Conservation (phyloP, 2,329 filamentous ascomycete genomes). For the Pestalotiopsis sp. region DNA sequence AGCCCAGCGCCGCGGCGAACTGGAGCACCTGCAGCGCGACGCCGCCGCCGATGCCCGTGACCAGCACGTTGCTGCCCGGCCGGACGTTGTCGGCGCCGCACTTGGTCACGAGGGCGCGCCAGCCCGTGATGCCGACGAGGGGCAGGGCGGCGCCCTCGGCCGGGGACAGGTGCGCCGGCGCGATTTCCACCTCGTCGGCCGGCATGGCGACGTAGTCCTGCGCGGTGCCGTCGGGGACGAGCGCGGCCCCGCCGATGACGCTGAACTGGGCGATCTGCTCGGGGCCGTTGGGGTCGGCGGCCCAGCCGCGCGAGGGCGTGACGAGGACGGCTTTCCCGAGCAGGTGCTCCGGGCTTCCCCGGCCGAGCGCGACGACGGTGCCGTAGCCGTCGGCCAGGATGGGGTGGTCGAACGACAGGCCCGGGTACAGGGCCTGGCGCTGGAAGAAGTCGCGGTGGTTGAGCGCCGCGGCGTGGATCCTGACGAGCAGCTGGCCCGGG, state of each 20-base stretch:
- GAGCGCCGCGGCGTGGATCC: slow-evolving; percentile 77
- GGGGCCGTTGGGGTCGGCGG: slow-evolving; percentile 69
- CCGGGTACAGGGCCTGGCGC: slow-evolving; percentile 88
- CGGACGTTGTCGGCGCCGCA: slow-evolving; percentile 56
- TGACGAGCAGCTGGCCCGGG: slow-evolving; percentile 72
- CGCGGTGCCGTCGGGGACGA: slow-evolving; percentile 67
- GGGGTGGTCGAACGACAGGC: slow-evolving; percentile 76
- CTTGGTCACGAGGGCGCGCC: slow-evolving; percentile 85
- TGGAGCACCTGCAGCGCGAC: slow-evolving; percentile 82
- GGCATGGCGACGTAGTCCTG: slow-evolving; percentile 74
- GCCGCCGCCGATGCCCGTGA: slow-evolving; percentile 92
- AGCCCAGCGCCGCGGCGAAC: slow-evolving; percentile 75
- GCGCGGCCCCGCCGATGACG: slow-evolving; percentile 70
- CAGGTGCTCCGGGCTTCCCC: slow-evolving; percentile 51
- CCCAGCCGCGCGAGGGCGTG: slow-evolving; percentile 80
- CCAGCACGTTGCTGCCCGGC: slow-evolving; percentile 72
- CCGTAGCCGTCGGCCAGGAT: slow-evolving; percentile 84
- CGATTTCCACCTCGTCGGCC: slow-evolving; percentile 73
- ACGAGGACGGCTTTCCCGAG: slow-evolving; percentile 74
- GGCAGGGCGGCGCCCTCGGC: slow-evolving; percentile 83
- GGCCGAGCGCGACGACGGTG: slow-evolving; percentile 67
- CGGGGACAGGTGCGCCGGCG: slow-evolving; percentile 71
- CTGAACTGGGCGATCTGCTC: slow-evolving; percentile 63
- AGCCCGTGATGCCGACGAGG: slow-evolving; percentile 83
- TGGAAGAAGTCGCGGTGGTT: slow-evolving; percentile 97